Evolutionary conservation across 148 eudicot genomes (phyloP).

Genomic region (Persicaria maculosa): DNA sequence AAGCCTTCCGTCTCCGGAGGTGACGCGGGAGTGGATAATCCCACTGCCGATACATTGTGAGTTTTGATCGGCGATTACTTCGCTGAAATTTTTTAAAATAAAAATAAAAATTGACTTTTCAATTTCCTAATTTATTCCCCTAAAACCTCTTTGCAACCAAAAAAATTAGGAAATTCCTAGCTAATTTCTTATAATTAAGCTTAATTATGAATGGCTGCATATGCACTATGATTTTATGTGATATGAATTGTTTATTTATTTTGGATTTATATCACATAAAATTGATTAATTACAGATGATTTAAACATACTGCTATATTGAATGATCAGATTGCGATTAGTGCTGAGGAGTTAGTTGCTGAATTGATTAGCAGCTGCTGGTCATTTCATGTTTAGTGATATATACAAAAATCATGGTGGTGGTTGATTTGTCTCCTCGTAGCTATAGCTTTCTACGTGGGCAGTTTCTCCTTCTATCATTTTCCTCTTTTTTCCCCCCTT

Average conservation of each 20-base stretch:
- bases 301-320: too few relatives aligned
- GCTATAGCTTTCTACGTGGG: slow-evolving; percentile 10
- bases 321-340: too few relatives aligned
- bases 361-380: not conserved
- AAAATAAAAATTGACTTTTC: not conserved
- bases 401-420: not conserved
- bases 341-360: not conserved
- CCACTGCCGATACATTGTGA: slow-evolving; percentile 47
- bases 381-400: slow-evolving; percentile 6
- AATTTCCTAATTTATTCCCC: not conserved
- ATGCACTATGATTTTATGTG: too few relatives aligned
- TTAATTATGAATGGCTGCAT: too few relatives aligned
- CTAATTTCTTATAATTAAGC: too few relatives aligned
- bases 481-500: not conserved
- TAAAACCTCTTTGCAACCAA: too few relatives aligned
- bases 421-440: slow-evolving; percentile 8
- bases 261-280: too few relatives aligned
- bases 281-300: too few relatives aligned
- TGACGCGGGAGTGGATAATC: slow-evolving; percentile 13
- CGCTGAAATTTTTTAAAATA: not conserved
- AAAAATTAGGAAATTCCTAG: too few relatives aligned
- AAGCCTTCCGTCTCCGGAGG: slow-evolving; percentile 26
- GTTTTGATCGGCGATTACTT: slow-evolving; percentile 19
- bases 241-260: too few relatives aligned
- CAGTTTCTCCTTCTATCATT: slow-evolving; percentile 1